Percentiles rank a stretch among this genome's conserved stretches.
Evolutionary conservation across 176 grass and related monocot genomes (phyloP).

Genomic region (Thinopyrum elongatum): DNA sequence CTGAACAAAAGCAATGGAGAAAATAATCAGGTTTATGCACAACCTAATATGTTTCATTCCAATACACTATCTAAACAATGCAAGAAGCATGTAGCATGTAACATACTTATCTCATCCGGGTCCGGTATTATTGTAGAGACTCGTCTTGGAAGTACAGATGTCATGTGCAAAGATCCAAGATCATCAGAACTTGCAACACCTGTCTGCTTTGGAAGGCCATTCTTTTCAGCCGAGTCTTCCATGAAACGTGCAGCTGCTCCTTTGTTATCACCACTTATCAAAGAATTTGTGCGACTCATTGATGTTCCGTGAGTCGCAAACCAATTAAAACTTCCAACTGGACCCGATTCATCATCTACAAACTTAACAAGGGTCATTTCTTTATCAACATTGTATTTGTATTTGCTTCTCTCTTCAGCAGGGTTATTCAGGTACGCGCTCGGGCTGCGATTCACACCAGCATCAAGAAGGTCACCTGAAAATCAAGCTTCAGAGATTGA

Average conservation of each 20-base stretch:
- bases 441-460: constrained; percentile 90
- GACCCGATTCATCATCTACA: constrained; percentile 72
- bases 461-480: constrained; percentile 84
- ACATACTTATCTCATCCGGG: constrained; percentile 74
- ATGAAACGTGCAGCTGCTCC: constrained; percentile 95
- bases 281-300: constrained; percentile 93
- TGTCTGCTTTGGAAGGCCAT: constrained; percentile 48
- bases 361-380: constrained; percentile 95
- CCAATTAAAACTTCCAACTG: constrained; percentile 95
- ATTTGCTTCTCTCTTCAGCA: constrained; percentile 59
- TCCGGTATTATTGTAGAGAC: constrained; percentile 85
- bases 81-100: constrained; percentile 3
- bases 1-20: constrained; percentile 46
- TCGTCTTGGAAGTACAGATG: constrained; percentile 51
- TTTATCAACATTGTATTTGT: constrained; percentile 85
- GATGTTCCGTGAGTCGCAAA: constrained; percentile 98
- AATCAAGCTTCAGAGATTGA: constrained; percentile 16
- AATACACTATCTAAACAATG: constrained; percentile 11
- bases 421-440: constrained; percentile 95
- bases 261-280: constrained; percentile 98
- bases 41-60: neutral
- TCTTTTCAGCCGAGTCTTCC: constrained; percentile 88
- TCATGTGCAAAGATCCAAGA: constrained; percentile 31
- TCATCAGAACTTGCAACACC: constrained; percentile 17
- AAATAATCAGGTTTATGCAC: constrained; percentile 3